Base-by-base conservation (phyloP, 495 filamentous ascomycete genomes). In the Podospora fimiseda region DNA sequence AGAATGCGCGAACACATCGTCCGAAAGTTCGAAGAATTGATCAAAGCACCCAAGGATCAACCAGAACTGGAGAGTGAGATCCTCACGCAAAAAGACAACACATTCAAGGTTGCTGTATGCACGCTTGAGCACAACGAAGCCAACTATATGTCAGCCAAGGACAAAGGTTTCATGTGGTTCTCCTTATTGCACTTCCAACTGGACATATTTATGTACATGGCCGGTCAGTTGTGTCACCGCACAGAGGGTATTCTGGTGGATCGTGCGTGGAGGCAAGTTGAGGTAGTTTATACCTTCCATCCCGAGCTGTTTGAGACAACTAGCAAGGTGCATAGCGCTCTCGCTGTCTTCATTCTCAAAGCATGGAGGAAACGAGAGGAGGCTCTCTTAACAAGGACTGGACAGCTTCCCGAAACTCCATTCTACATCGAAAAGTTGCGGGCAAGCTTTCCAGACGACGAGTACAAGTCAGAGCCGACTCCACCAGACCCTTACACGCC, bases 171-270 rank as follows among this genome's bases (percentile, higher is more conserved):
- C 54, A 52, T 69, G 16, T 81, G 78, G 80, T 80, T 77, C 58
- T 68, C 74, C 15, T 51, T 69, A 18, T 57, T 68, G 8, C 71
- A 80, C 52, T 76, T 80, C 51, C 78, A 79, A 48, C 53, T 77
- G 22, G 76, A 79, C 53, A 62, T 77, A 14, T 78, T 80, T 51
- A 67, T 77, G 44, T 82, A 76, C 59, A 62, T 80, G 51, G 60
- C 75, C 1, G 76, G 71, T 27, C 76, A 81, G 51, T 69, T 83
- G 18, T 70, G 71, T 33, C 61, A 67, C 38, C 75, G 76, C 19
- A 75, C 69, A 1, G 69, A 71, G 22, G 80, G 78, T 24, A 55
- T 55, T 3, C 61, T 80, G 21, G 76, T 76, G 27, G 78, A 81
- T 41, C 70, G 78, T 20, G 76, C 76, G 11, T 81, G 80, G 80